These are phyloP conservation scores for Colletotrichum spaethianum DNA, from an alignment of 2,329 filamentous ascomycete genomes.

Conservation along the genomic window DNA sequence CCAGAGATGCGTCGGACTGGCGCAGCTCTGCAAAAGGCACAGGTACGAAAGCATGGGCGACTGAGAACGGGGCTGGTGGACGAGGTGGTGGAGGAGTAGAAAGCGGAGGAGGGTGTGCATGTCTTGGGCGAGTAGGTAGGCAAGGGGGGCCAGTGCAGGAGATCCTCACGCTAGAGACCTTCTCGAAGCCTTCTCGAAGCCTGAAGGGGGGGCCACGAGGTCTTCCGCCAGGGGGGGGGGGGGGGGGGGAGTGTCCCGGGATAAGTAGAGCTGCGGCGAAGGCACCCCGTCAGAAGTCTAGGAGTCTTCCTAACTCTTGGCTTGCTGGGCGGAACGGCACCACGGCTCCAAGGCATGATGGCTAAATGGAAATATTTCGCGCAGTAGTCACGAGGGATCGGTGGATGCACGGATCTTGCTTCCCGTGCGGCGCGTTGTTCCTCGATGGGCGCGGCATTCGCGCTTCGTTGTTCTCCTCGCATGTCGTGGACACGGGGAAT, in stretches of 20 bases:
- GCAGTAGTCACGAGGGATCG: constrained; percentile 4
- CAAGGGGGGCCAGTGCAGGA: constrained; percentile 3
- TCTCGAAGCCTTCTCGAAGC: constrained; percentile 29
- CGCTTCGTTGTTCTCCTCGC: background rate
- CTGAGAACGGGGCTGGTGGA: background rate
- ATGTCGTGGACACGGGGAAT: background rate
- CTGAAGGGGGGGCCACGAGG: background rate
- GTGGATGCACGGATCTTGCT: background rate
- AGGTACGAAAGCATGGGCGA: background rate
- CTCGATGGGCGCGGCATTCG: background rate
- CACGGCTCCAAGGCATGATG: background rate
- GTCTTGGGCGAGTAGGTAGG: constrained; percentile 8
- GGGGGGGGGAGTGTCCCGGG: background rate
- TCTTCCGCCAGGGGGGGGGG: background rate
- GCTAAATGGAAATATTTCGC: background rate
- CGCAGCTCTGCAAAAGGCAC: background rate
- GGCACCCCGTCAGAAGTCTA: background rate
- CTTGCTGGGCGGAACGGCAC: background rate
- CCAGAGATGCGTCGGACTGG: background rate
- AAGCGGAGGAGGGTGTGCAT: background rate
- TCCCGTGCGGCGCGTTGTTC: background rate
- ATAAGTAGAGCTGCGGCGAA: background rate
- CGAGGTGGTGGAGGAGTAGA: background rate
- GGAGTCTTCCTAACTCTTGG: background rate
- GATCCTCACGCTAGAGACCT: constrained; percentile 30